Percentiles rank a stretch among this genome's conserved stretches.
Conservation (phyloP, 352 stramenopile species). For the Pythium aristosporum region DNA sequence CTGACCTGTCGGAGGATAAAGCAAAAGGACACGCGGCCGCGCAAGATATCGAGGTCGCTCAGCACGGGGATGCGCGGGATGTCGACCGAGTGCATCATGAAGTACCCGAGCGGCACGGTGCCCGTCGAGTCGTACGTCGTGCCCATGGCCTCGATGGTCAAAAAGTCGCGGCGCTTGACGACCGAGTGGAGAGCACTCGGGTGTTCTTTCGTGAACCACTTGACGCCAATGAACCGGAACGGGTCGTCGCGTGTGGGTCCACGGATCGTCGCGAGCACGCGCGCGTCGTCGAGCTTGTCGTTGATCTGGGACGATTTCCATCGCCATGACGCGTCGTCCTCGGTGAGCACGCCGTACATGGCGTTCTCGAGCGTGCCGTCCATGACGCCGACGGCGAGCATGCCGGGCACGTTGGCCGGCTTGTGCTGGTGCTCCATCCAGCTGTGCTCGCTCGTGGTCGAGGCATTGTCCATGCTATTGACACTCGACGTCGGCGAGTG, state of each 20-base stretch:
- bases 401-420: constrained; percentile 18
- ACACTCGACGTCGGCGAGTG: constrained; percentile 9
- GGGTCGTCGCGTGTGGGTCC: constrained; percentile 28
- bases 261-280: constrained; percentile 33
- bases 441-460: constrained; percentile 8
- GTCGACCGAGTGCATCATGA: constrained; percentile 52
- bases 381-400: constrained; percentile 22
- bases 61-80: constrained; percentile 37
- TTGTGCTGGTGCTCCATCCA: constrained; percentile 29
- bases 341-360: constrained; percentile 22
- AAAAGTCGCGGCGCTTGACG: constrained; percentile 48
- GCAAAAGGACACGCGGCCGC: constrained; percentile 38
- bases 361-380: constrained; percentile 28
- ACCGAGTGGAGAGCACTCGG: constrained; percentile 25
- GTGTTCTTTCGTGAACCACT: constrained; percentile 40
- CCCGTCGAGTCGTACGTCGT: constrained; percentile 41
- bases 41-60: constrained; percentile 32
- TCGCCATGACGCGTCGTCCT: constrained; percentile 28
- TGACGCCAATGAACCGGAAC: constrained; percentile 47
- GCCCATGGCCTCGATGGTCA: constrained; percentile 48
- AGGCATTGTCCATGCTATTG: not conserved
- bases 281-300: constrained; percentile 29
- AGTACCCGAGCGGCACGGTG: constrained; percentile 41
- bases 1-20: constrained; percentile 37
- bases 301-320: constrained; percentile 31